A percentile compares a stretch with the other conserved stretches of the same genome.
Evolutionary conservation across 306 rosid genomes (phyloP).

Genomic region (Prunus armeniaca): DNA sequence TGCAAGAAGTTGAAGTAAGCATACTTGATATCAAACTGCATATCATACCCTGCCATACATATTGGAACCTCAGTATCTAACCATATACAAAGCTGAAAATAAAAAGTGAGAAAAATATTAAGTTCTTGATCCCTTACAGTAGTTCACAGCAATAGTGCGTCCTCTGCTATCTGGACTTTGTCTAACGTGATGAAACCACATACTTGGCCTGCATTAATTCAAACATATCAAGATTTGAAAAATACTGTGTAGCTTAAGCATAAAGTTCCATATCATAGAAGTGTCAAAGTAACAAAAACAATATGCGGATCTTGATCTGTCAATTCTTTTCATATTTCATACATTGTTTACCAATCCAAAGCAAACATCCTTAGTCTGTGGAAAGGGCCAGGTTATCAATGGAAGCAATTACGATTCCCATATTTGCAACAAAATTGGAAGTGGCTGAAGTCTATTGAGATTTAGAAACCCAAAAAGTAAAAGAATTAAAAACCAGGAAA

Average conservation of each 20-base stretch:
- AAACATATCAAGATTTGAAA: background rate
- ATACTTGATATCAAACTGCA: constrained; percentile 83
- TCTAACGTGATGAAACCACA: constrained; percentile 92
- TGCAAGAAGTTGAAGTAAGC: constrained; percentile 81
- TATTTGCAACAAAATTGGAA: background rate
- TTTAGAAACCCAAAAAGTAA: background rate
- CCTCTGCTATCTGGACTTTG: constrained; percentile 59
- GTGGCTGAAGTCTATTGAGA: background rate
- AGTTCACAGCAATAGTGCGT: constrained; percentile 65
- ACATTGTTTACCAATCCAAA: background rate
- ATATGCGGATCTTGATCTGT: background rate
- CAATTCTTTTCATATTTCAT: background rate
- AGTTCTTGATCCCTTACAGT: constrained; percentile 46
- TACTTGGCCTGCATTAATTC: constrained; percentile 71
- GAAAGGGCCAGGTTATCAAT: background rate
- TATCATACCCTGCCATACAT: constrained; percentile 79
- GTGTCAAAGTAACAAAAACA: background rate
- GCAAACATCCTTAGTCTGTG: background rate
- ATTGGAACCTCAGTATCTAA: constrained; percentile 17
- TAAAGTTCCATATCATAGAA: background rate
- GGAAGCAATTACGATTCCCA: background rate
- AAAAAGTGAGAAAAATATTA: background rate
- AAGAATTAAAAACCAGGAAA: background rate
- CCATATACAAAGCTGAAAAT: background rate
- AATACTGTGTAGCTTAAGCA: background rate